A percentile compares a stretch with the other conserved stretches of the same genome.
Evolutionary conservation across 2,329 filamentous ascomycete species (phyloP).

Genomic region (Stachybotrys echinatus): DNA sequence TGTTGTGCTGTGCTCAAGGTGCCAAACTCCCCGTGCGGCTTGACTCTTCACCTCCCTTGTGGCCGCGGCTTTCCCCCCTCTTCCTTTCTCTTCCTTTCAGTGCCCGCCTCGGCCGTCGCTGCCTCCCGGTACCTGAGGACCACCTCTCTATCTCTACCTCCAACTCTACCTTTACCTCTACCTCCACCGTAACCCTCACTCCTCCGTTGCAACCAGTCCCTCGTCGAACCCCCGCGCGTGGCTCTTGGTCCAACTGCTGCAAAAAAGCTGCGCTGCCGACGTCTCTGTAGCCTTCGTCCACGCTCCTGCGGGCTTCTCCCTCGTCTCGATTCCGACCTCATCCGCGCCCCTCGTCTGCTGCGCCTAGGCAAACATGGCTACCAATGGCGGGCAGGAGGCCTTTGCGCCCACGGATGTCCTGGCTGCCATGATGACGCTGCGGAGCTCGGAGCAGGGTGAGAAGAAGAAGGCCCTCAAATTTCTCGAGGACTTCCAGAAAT

Average conservation of each 20-base stretch:
- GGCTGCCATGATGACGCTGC: conserved; percentile 86
- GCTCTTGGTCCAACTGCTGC: background rate
- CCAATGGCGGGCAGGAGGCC: conserved; percentile 59
- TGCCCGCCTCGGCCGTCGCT: no score
- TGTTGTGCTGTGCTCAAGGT: background rate
- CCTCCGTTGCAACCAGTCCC: background rate
- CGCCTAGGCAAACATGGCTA: conserved; percentile 51
- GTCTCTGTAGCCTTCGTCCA: background rate
- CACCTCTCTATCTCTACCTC: background rate
- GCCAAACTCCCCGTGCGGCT: background rate
- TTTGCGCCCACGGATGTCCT: conserved; percentile 74
- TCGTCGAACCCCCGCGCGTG: background rate
- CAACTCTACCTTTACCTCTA: background rate
- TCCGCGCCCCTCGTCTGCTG: conserved; percentile 9
- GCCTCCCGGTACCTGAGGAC: no score
- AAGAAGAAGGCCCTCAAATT: conserved; percentile 91
- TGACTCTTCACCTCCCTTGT: background rate
- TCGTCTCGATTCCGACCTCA: conserved; percentile 1
- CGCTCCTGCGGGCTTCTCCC: background rate
- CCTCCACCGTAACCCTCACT: background rate
- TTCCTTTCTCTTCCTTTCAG: no score
- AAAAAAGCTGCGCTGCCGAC: background rate
- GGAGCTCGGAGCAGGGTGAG: conserved; percentile 71
- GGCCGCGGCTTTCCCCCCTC: no score
- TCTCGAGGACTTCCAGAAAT: conserved; percentile 95